A percentile compares a stretch with the other conserved stretches of the same genome.
Conservation (phyloP, 345 rosid species). For the Heritiera littoralis region DNA sequence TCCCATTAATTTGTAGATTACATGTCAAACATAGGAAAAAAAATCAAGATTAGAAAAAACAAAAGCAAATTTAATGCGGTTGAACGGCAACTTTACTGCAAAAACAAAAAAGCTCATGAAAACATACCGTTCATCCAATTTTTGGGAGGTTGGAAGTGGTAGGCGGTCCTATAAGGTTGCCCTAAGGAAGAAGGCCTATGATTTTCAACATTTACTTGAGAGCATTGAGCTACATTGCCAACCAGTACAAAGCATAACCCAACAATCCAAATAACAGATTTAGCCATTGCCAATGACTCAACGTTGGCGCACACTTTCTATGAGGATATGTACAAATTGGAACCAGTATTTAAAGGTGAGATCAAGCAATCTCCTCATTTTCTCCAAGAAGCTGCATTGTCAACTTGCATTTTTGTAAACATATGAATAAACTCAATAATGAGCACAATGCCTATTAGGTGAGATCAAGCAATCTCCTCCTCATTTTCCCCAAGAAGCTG, state of each 20-base stretch:
- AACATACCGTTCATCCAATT: constrained; percentile 57
- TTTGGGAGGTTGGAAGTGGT: constrained; percentile 51
- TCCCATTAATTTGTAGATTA: not conserved
- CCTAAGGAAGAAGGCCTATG: not conserved
- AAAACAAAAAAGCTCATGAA: not conserved
- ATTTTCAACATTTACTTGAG: not conserved
- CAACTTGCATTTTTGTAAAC: constrained; percentile 5
- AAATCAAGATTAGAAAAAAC: not conserved
- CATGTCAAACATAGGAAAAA: not conserved
- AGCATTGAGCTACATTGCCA: constrained; percentile 24
- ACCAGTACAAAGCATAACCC: constrained; percentile 30
- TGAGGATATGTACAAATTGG: not conserved
- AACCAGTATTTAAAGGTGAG: not conserved
- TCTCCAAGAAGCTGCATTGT: not conserved
- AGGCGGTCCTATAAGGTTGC: constrained; percentile 54
- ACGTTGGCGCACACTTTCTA: not conserved
- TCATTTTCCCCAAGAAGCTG: not conserved
- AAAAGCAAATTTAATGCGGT: not conserved
- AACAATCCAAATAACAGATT: constrained; percentile 16
- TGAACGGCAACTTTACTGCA: not conserved
- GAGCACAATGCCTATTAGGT: not conserved
- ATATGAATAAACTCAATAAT: not conserved
- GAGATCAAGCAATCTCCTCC: not conserved
- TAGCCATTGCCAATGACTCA: not conserved
- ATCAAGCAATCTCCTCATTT: not conserved